Conservation (phyloP, 1,284 basidiomycete species). For the Melampsora americana region DNA sequence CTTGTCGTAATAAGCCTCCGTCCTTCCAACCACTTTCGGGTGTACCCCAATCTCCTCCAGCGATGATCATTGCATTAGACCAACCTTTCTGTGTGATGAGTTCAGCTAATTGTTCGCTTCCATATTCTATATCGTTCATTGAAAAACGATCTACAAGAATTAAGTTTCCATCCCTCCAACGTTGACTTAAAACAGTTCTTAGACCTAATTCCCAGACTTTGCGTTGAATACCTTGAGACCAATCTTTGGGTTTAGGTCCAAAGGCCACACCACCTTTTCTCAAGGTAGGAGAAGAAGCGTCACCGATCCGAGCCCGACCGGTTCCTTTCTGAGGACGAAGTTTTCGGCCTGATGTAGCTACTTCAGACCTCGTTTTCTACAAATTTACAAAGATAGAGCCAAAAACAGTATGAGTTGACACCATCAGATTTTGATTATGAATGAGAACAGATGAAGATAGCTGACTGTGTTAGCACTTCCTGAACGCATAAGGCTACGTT, state of each 20-base stretch:
- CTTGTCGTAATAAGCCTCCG: constrained; percentile 26
- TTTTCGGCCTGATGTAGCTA: constrained; percentile 81
- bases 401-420: background rate
- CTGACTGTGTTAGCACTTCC: constrained; percentile 73
- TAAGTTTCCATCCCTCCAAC: constrained; percentile 70
- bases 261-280: constrained; percentile 87
- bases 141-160: constrained; percentile 63
- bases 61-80: constrained; percentile 32
- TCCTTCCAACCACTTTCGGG: constrained; percentile 14
- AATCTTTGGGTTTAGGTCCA: constrained; percentile 84
- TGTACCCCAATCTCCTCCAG: constrained; percentile 39
- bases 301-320: constrained; percentile 83
- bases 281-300: constrained; percentile 80
- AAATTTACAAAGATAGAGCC: background rate
- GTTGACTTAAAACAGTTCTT: constrained; percentile 77
- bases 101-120: constrained; percentile 22
- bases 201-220: constrained; percentile 92
- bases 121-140: constrained; percentile 13
- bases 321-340: constrained; percentile 87
- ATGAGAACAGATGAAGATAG: background rate
- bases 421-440: background rate
- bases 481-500: constrained; percentile 80
- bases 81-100: constrained; percentile 15
- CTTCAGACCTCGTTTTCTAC: constrained; percentile 78
- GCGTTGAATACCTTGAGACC: constrained; percentile 80